phyloP scores from a whole-genome alignment of 768 basidiomycete species.

The Lactarius hatsudake region DNA sequence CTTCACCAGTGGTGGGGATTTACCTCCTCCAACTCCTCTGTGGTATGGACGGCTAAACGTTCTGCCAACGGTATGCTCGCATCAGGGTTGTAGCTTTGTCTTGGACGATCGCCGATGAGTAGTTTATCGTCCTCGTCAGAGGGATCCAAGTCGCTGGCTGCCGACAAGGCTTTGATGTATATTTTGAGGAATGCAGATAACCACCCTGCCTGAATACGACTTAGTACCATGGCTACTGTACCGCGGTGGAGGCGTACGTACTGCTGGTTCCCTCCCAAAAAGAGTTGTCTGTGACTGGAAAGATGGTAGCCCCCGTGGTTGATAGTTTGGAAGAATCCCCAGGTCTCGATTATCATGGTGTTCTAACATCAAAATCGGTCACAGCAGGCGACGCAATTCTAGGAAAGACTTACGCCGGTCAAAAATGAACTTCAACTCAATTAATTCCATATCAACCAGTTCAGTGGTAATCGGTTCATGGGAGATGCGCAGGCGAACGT shows the following conservation, averaged over 20 bases:
- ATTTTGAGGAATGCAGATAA: conserved; percentile 66
- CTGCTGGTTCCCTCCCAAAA: conserved; percentile 60
- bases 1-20: conserved; percentile 22
- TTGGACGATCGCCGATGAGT: conserved; percentile 76
- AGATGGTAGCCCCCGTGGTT: conserved; percentile 50
- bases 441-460: conserved; percentile 76
- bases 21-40: conserved; percentile 58
- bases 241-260: conserved; percentile 36
- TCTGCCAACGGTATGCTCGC: conserved; percentile 53
- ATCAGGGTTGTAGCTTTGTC: conserved; percentile 52
- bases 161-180: conserved; percentile 75
- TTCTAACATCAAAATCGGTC: conserved; percentile 38
- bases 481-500: conserved; percentile 77
- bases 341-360: conserved; percentile 90
- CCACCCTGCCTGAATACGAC: conserved; percentile 46
- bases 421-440: conserved; percentile 81
- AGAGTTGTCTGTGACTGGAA: conserved; percentile 69
- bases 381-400: not conserved
- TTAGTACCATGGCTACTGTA: not conserved
- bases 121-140: conserved; percentile 73
- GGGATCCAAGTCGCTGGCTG: conserved; percentile 78
- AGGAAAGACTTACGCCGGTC: conserved; percentile 54
- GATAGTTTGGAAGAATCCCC: conserved; percentile 72
- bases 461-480: conserved; percentile 72
- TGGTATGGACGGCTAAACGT: conserved; percentile 49